Evolutionary conservation across 805 yeast genomes (phyloP), one percentile per base, ranked within the genome.

Genomic region (Cyberlindnera maritima): DNA sequence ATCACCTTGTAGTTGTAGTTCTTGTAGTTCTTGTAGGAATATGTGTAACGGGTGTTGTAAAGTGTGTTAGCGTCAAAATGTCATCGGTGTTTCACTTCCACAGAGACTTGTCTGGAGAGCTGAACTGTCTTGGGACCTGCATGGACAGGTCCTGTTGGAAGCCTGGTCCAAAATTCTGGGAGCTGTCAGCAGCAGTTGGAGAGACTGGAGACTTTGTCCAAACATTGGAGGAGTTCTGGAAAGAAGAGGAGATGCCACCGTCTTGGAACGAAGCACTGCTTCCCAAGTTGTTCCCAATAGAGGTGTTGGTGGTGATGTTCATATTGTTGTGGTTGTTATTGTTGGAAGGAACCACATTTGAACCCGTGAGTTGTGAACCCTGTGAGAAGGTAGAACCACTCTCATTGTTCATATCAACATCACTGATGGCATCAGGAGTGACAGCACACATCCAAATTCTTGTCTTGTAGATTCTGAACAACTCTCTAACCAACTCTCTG

Each of bases 381-480:
- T 28, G 31, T 28, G 31, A 13, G 31, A 28, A 21, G 14, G 28
- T 17, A 19, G 32, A 3, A 9, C 25, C 39, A 34, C 19, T 8
- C 18, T 31, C 19, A 31, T 14, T 41, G 28, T 17, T 39, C 19
- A 47, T 23, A 8, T 20, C 15, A 15, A 29, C 40, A 14, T 53
- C 54, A 11, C 55, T 35, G 25, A 19, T 18, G 25, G 37, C 32
- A 21, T 36, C 29, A 5, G 39, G 36, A 35, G 56, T 48, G 23
- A 85, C 85, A 0, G 94, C 92, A 71, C 91, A 84, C 72, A 87
- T 72, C 95, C 95, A 87, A 52, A 85, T 85, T 61, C 92, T 72
- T 1, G 92, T 85, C 66, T 85, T 85, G 69, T 83, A 85, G 46
- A 83, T 79, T 60, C 84, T 79, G 69, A 85, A 85, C 35, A 85